Conservation (phyloP, 2,329 filamentous ascomycete genomes). For the Sarocladium kiliense region DNA sequence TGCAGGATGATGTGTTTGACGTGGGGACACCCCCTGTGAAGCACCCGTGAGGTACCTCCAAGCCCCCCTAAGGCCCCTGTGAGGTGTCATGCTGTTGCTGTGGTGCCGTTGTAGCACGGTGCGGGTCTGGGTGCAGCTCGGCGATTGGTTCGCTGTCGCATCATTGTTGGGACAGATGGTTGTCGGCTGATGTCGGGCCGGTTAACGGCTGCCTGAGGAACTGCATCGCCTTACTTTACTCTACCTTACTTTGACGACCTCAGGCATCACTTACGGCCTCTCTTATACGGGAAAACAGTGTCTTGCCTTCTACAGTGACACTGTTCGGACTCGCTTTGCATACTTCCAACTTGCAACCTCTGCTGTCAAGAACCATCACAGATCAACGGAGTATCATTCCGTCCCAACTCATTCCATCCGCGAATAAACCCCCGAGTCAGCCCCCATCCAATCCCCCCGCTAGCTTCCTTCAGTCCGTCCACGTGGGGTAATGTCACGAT, state of each 20-base stretch:
- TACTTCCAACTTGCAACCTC: no score
- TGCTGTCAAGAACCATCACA: no score
- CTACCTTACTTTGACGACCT: background rate
- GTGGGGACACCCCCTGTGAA: background rate
- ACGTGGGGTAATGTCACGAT: conserved; percentile 10
- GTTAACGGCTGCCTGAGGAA: conserved; percentile 1
- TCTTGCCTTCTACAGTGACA: no score
- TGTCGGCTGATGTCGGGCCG: conserved; percentile 12
- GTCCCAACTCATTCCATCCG: background rate
- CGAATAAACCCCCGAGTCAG: background rate
- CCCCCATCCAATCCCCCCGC: background rate
- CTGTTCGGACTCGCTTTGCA: no score
- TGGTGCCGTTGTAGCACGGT: background rate
- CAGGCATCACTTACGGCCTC: background rate
- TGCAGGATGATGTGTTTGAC: conserved; percentile 13
- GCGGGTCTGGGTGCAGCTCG: background rate
- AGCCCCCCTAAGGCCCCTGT: background rate
- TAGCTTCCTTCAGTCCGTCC: conserved; percentile 7
- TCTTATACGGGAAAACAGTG: no score
- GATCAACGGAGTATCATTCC: no score
- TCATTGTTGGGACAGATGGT: conserved; percentile 4
- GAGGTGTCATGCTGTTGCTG: background rate
- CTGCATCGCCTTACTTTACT: background rate
- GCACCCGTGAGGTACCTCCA: background rate
- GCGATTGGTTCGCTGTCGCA: conserved; percentile 1